phyloP scores from a whole-genome alignment of 345 rosid species.

The Tarenaya hassleriana region DNA sequence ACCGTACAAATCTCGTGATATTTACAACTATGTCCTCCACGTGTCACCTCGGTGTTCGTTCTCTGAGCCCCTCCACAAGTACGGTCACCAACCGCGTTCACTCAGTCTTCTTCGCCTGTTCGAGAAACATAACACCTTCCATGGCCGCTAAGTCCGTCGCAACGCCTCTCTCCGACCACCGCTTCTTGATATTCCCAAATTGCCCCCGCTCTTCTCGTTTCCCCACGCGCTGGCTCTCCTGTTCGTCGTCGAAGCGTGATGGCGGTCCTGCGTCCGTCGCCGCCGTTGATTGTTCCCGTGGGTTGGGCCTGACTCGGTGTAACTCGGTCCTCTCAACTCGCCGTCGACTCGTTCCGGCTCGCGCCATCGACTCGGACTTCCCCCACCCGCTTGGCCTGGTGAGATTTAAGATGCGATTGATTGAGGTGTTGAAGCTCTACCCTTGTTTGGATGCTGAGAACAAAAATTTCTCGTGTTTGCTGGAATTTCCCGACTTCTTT shows the following conservation, averaged over 20 bases:
- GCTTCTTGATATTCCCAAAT: constrained; percentile 7
- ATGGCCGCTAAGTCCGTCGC: constrained; percentile 38
- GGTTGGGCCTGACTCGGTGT: constrained; percentile 15
- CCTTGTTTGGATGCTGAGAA: not conserved
- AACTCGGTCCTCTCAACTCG: constrained; percentile 31
- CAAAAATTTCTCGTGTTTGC: not conserved
- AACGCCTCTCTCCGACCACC: constrained; percentile 12
- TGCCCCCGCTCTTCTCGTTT: constrained; percentile 18
- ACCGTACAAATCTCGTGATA: not conserved
- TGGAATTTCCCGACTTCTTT: not conserved
- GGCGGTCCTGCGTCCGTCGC: not conserved
- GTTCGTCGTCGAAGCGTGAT: constrained; percentile 20
- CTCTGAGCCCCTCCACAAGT: constrained; percentile 11
- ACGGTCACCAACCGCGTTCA: not conserved
- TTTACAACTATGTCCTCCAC: constrained; percentile 21
- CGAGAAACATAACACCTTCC: not conserved
- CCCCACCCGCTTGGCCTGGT: constrained; percentile 52
- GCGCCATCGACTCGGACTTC: constrained; percentile 47
- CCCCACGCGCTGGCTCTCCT: constrained; percentile 10
- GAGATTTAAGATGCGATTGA: not conserved
- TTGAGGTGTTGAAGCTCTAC: not conserved
- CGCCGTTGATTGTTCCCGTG: constrained; percentile 9
- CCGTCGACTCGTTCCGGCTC: constrained; percentile 26
- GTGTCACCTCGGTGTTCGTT: constrained; percentile 15
- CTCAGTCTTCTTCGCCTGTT: constrained; percentile 1